Base-by-base conservation (phyloP, 768 basidiomycete species). In the Macrocybe gigantea region DNA sequence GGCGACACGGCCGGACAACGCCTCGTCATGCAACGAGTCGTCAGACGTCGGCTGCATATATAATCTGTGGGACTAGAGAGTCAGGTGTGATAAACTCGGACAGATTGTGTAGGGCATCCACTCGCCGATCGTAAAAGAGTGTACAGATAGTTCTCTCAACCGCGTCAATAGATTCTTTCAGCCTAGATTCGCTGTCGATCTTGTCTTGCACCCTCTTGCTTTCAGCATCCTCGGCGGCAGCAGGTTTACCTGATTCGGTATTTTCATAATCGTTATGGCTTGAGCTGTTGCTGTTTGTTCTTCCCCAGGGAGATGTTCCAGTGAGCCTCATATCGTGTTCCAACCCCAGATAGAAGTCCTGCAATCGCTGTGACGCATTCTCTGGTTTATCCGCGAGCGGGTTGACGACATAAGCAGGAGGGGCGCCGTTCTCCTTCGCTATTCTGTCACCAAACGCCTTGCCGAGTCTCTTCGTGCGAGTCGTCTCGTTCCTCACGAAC, bases 11-110 rank as follows among this genome's bases (percentile, higher is more conserved):
- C 83, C 88, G 0, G 93, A 82, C 3, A 99, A 71, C 0, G 91
- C 87, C 57, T 91, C 90, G 60, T 99, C 93, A 60, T 96, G 94
- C 1, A 83, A 84, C 0, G 78, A 72, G 57, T 99, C 95, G 13
- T 79, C 78, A 2, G 82, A 73, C 1, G 68, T 63, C 3, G 74
- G 68, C 12, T 87, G 89, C 45, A 83, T 77, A 66, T 93, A 96
- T 3, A 96, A 57, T 48, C 92, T 22, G 4, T 22, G 22, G 22
- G 22, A 22, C 22, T 94, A 29, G 15, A 36, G 10, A 13, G 33
- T 7, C 29, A 14, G 7, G 11, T 15, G 38, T 6, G 12, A 36
- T 22, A 11, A 45, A 29, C 31, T n/a, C 31, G 1, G 35, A 15
- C 43, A 10, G 8, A 15, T 6, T 6, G 11, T 11, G 48, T 33